Evolutionary conservation across 2,329 filamentous ascomycete genomes (phyloP).

Genomic region (Sclerotinia sclerotiorum): DNA sequence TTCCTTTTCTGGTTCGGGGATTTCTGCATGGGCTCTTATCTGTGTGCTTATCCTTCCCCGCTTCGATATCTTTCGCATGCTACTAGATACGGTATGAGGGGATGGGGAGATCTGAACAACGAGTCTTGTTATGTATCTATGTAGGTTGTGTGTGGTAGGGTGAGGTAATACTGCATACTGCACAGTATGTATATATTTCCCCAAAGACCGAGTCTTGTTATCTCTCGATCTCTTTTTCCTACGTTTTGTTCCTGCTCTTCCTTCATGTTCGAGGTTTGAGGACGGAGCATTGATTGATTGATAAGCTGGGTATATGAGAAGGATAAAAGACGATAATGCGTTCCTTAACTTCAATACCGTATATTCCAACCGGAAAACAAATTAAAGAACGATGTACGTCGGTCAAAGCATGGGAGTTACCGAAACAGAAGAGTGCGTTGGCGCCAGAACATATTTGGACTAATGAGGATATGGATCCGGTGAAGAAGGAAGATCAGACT

Average conservation of each 20-base stretch:
- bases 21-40: conserved; percentile 4
- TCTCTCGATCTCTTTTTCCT: neutral
- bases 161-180: neutral
- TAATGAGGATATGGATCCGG: conserved; percentile 41
- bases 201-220: neutral
- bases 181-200: neutral
- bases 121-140: neutral
- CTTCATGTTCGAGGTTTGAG: neutral
- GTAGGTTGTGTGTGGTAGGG: neutral
- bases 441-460: conserved; percentile 49
- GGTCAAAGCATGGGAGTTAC: conserved; percentile 48
- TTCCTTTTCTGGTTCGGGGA: neutral
- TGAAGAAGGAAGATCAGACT: conserved; percentile 37
- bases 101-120: neutral
- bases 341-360: conserved; percentile 22
- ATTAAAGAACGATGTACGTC: conserved; percentile 45
- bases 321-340: neutral
- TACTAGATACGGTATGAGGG: neutral
- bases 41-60: neutral
- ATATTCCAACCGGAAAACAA: conserved; percentile 41
- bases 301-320: neutral
- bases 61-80: neutral
- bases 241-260: neutral
- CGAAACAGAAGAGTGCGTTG: conserved; percentile 49
- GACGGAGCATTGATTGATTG: neutral